Evolutionary conservation across 331 rosid species (phyloP).

Genomic region (Telfairia occidentalis): DNA sequence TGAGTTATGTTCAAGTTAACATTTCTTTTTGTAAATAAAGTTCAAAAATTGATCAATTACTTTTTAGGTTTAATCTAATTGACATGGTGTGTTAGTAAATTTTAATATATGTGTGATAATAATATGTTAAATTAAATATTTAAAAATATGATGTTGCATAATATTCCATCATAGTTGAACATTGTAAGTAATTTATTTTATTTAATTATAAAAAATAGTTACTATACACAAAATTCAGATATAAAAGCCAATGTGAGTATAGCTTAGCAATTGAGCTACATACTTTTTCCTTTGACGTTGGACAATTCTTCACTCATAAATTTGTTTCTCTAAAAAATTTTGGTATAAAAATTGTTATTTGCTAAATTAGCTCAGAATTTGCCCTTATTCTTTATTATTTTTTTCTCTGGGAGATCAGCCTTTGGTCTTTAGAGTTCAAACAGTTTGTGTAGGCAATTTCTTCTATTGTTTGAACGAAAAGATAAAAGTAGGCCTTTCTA

Average conservation of each 20-base stretch:
- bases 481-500: neutral
- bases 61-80: neutral
- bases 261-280: no score
- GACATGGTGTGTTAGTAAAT: neutral
- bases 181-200: neutral
- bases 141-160: neutral
- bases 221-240: no score
- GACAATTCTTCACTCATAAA: no score
- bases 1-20: neutral
- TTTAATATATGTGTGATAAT: neutral
- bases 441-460: neutral
- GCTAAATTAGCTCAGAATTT: neutral
- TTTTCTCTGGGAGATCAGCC: no score
- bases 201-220: neutral
- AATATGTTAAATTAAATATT: neutral
- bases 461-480: neutral
- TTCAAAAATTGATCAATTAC: neutral
- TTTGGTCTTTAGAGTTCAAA: neutral
- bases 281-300: no score
- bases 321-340: no score
- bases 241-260: no score
- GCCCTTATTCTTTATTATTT: no score
- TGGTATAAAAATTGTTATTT: neutral
- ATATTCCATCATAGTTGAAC: neutral
- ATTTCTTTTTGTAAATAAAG: neutral